Conservation (phyloP, 2,329 filamentous ascomycete genomes). For the Arthrobotrys entomopaga region DNA sequence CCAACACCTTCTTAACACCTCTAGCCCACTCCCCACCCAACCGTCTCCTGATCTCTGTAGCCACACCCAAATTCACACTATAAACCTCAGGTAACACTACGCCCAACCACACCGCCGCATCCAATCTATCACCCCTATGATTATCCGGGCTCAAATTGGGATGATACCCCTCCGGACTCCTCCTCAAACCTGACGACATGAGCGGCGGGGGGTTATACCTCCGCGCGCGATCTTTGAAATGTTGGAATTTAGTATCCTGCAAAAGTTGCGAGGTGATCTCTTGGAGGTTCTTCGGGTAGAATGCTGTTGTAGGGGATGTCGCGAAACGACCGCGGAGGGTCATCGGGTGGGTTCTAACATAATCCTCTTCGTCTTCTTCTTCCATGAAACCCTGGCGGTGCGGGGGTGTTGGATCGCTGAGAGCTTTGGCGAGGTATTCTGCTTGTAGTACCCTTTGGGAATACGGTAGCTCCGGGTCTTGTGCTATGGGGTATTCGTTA, state of each 20-base stretch:
- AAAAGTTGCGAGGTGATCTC: conserved; percentile 10
- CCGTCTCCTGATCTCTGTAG: conserved; percentile 79
- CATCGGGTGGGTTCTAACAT: conserved; percentile 37
- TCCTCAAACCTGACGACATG: not conserved
- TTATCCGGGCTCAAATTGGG: conserved; percentile 37
- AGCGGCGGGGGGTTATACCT: conserved; percentile 33
- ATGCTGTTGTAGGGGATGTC: conserved; percentile 29
- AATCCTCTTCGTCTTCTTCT: conserved; percentile 2
- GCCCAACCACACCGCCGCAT: conserved; percentile 47
- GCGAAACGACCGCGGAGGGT: conserved; percentile 35
- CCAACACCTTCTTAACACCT: conserved; percentile 72
- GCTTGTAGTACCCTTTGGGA: conserved; percentile 3
- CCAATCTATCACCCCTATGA: conserved; percentile 36
- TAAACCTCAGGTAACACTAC: conserved; percentile 71
- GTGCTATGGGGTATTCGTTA: conserved; percentile 3
- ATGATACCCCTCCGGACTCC: conserved; percentile 22
- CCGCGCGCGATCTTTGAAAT: conserved; percentile 25
- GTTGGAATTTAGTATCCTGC: conserved; percentile 28
- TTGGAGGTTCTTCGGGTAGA: conserved; percentile 27
- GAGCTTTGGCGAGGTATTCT: conserved; percentile 5
- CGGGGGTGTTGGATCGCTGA: conserved; percentile 15
- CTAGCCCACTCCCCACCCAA: conserved; percentile 77
- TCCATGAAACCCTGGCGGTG: not conserved
- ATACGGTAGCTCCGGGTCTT: conserved; percentile 4
- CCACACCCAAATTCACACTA: conserved; percentile 72